phyloP scores from a whole-genome alignment of 1,284 basidiomycete species.

The Hymenochaete sp. region DNA sequence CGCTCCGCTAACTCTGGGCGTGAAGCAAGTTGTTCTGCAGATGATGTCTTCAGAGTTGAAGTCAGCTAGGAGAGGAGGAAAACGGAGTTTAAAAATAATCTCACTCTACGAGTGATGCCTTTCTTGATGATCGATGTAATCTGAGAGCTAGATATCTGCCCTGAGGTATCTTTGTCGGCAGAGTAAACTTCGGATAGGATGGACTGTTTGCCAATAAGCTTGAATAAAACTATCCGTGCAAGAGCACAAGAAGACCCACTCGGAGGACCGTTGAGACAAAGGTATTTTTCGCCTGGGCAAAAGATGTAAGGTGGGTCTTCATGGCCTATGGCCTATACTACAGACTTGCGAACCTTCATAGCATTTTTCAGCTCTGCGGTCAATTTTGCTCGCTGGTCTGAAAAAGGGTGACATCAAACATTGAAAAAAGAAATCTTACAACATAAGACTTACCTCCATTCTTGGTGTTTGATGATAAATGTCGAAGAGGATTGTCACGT shows the following conservation, averaged over 20 bases:
- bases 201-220: slow-evolving; percentile 34
- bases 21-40: slow-evolving; percentile 45
- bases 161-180: slow-evolving; percentile 45
- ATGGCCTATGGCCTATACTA: not conserved
- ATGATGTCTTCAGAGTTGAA: too few species aligned
- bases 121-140: slow-evolving; percentile 49
- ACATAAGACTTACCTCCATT: too few species aligned
- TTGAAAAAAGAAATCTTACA: too few species aligned
- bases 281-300: slow-evolving; percentile 42
- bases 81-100: slow-evolving; percentile 21
- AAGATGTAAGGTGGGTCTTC: slow-evolving; percentile 7
- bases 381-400: slow-evolving; percentile 22
- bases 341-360: slow-evolving; percentile 46
- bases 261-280: slow-evolving; percentile 50
- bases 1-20: slow-evolving; percentile 58
- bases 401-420: not conserved
- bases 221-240: not conserved
- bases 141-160: slow-evolving; percentile 33
- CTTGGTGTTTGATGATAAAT: not conserved
- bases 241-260: slow-evolving; percentile 31
- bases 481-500: not conserved
- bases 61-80: slow-evolving; percentile 6
- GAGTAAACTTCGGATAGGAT: slow-evolving; percentile 60
- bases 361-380: slow-evolving; percentile 33
- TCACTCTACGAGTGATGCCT: slow-evolving; percentile 48